These are phyloP conservation scores for Fusarium pseudoanthophilum DNA, from an alignment of 2,329 filamentous ascomycete species.

Conservation along the genomic window DNA sequence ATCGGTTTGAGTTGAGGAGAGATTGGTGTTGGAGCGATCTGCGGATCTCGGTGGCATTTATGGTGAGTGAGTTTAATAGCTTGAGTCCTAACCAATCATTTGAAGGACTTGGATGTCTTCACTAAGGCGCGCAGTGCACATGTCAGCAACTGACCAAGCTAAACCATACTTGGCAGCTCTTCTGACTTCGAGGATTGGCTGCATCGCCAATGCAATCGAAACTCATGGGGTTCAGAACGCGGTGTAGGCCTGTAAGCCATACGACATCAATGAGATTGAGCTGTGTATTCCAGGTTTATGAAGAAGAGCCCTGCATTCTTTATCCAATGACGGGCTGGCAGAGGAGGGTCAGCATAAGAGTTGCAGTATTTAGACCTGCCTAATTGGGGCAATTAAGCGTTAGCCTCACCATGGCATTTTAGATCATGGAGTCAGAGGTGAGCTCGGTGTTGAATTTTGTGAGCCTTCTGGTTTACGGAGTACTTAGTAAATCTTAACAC, in stretches of 20 bases:
- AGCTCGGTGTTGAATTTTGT: too few relatives aligned
- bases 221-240: neutral
- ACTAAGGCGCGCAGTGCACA: neutral
- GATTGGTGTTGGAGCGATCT: rapidly evolving
- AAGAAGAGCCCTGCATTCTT: too few relatives aligned
- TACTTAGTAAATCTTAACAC: neutral
- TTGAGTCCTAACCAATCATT: neutral
- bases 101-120: rapidly evolving
- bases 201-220: too few relatives aligned
- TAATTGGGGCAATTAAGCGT: neutral
- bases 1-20: too few relatives aligned
- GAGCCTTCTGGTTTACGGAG: too few relatives aligned
- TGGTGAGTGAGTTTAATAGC: neutral
- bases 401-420: too few relatives aligned
- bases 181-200: rapidly evolving
- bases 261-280: too few relatives aligned
- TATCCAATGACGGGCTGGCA: neutral
- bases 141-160: neutral
- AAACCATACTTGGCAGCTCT: neutral
- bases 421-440: too few relatives aligned
- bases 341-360: neutral
- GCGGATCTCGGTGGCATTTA: neutral
- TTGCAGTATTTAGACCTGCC: neutral
- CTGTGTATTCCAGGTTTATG: too few relatives aligned
- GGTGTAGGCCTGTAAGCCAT: too few relatives aligned